Evolutionary conservation across 768 basidiomycete species (phyloP).

Genomic region (Termitomyces sp.): DNA sequence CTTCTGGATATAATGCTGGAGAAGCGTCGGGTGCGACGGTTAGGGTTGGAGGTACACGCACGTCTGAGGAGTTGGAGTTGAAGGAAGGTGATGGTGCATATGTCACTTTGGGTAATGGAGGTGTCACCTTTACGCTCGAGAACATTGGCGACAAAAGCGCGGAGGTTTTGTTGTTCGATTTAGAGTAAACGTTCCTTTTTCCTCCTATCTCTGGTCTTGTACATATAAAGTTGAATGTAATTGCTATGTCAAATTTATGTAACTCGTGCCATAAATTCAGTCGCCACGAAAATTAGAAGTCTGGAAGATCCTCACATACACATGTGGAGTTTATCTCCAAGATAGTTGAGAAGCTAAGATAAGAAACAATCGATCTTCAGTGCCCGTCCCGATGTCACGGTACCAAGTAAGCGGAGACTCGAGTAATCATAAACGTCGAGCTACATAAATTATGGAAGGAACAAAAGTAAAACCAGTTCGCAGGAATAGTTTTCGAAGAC

Average conservation of each 20-base stretch:
- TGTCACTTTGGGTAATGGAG: slow-evolving; percentile 43
- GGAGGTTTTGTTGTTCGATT: slow-evolving; percentile 79
- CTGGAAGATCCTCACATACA: background rate
- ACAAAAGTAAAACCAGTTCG: background rate
- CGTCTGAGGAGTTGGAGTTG: slow-evolving; percentile 41
- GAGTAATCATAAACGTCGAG: too few species aligned
- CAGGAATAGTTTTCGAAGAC: background rate
- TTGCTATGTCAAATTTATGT: background rate
- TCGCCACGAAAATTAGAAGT: background rate
- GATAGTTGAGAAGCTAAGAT: too few species aligned
- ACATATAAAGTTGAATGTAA: background rate
- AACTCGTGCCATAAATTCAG: background rate
- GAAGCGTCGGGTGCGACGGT: slow-evolving; percentile 54
- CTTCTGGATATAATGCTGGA: slow-evolving; percentile 53
- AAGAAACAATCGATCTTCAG: too few species aligned
- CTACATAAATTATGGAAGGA: background rate
- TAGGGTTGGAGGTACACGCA: slow-evolving; percentile 35
- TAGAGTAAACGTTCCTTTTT: slow-evolving; percentile 35
- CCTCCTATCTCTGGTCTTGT: background rate
- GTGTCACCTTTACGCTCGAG: slow-evolving; percentile 38
- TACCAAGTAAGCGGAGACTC: too few species aligned
- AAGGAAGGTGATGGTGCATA: slow-evolving; percentile 90
- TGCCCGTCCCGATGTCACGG: too few species aligned
- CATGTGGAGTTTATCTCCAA: background rate
- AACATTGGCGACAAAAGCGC: slow-evolving; percentile 64